These are phyloP conservation scores for Paecilomyces dactylethromorphus DNA, from an alignment of 2,329 filamentous ascomycete species.

Conservation along the genomic window DNA sequence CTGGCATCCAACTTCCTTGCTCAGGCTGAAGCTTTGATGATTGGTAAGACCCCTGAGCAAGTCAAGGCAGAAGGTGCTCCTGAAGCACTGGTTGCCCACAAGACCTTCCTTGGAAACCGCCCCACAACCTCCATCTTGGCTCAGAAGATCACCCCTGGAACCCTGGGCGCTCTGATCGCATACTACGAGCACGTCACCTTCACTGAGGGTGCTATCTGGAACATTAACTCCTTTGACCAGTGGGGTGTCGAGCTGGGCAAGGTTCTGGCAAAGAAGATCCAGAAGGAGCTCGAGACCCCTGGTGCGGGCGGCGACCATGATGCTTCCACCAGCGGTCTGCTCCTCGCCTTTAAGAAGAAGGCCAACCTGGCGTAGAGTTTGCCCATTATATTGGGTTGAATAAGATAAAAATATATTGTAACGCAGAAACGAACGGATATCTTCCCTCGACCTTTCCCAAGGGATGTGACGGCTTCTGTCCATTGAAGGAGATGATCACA, in stretches of 20 bases:
- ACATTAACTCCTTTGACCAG: slow-evolving; percentile 99
- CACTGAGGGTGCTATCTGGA: slow-evolving; percentile 95
- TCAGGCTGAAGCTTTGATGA: slow-evolving; percentile 49
- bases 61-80: slow-evolving; percentile 43
- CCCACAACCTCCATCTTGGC: slow-evolving; percentile 94
- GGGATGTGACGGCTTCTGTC: not conserved
- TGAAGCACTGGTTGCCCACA: slow-evolving; percentile 74
- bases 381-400: slow-evolving; percentile 1
- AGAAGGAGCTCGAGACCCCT: slow-evolving; percentile 71
- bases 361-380: slow-evolving; percentile 36
- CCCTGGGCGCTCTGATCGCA: slow-evolving; percentile 89
- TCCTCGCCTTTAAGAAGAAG: slow-evolving; percentile 87
- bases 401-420: slow-evolving; percentile 10
- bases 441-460: not conserved
- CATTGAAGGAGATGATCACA: not conserved
- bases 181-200: slow-evolving; percentile 99
- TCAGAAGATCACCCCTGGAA: slow-evolving; percentile 86
- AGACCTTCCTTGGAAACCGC: slow-evolving; percentile 97
- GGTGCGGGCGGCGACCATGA: slow-evolving; percentile 71
- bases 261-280: slow-evolving; percentile 87
- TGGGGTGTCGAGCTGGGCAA: slow-evolving; percentile 99
- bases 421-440: slow-evolving; percentile 3
- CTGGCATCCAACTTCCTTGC: slow-evolving; percentile 47
- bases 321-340: slow-evolving; percentile 77
- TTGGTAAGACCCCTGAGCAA: slow-evolving; percentile 42